Conservation (phyloP, 371 early-diverging fungal genomes). For the Dichotomocladium elegans region DNA sequence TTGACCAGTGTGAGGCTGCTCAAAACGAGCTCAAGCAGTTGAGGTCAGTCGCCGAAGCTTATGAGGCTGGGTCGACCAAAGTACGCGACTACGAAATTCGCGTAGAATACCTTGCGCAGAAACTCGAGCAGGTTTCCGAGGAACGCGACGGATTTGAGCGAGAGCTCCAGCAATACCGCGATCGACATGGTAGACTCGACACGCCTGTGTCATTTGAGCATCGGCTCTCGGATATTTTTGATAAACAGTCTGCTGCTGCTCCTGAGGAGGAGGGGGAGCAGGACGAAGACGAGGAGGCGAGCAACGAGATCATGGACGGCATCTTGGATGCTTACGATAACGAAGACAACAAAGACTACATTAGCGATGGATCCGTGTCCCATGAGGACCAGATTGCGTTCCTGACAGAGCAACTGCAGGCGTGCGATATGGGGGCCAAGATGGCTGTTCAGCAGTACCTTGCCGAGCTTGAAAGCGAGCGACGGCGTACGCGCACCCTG, state of each 20-base stretch:
- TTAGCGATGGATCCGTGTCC: background rate
- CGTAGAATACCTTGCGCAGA: conserved; percentile 36
- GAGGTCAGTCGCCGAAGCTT: conserved; percentile 24
- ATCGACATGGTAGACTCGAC: conserved; percentile 9
- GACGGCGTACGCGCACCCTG: conserved; percentile 20
- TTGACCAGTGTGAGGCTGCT: conserved; percentile 19
- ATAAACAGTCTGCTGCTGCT: conserved; percentile 9
- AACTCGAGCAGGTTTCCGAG: conserved; percentile 36
- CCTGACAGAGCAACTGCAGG: conserved; percentile 22
- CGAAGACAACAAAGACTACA: conserved; percentile 1
- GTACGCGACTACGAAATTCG: conserved; percentile 42
- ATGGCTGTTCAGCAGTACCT: conserved; percentile 31
- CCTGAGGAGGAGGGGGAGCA: background rate
- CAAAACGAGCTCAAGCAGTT: conserved; percentile 20
- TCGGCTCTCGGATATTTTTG: conserved; percentile 9
- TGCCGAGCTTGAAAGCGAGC: conserved; percentile 26
- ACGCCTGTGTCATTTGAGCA: conserved; percentile 22
- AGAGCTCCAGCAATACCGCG: conserved; percentile 16
- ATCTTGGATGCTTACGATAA: conserved; percentile 35
- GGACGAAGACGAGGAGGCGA: conserved; percentile 7
- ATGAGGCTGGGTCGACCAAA: conserved; percentile 33
- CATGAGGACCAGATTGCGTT: conserved; percentile 14
- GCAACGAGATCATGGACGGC: conserved; percentile 26
- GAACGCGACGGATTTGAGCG: conserved; percentile 35
- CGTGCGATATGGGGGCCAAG: conserved; percentile 30